A percentile compares a stretch with the other conserved stretches of the same genome.
These are phyloP conservation scores for Spiraea crenata DNA, from an alignment of 331 rosid genomes.

Conservation along the genomic window DNA sequence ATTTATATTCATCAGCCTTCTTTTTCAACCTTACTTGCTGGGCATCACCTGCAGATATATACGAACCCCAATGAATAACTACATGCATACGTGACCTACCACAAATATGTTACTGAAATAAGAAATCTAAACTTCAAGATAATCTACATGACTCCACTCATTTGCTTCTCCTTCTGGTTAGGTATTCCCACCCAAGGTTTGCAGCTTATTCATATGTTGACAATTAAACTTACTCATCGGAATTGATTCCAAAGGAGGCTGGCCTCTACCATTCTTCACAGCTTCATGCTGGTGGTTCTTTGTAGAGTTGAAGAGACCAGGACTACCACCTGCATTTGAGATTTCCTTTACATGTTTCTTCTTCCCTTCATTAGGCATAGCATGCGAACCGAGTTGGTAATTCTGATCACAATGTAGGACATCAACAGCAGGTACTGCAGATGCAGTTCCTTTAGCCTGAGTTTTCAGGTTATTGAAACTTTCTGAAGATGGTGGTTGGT, in stretches of 20 bases:
- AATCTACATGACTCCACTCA: constrained; percentile 44
- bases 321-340: constrained; percentile 24
- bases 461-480: constrained; percentile 35
- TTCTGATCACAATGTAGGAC: constrained; percentile 37
- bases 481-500: constrained; percentile 46
- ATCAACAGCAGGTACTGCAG: constrained; percentile 31
- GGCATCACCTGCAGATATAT: constrained; percentile 39
- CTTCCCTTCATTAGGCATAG: constrained; percentile 42
- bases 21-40: constrained; percentile 46
- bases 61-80: constrained; percentile 13
- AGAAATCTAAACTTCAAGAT: constrained; percentile 14
- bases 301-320: constrained; percentile 29
- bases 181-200: constrained; percentile 39
- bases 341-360: constrained; percentile 35
- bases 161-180: constrained; percentile 43
- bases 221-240: constrained; percentile 36
- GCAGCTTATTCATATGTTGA: constrained; percentile 35
- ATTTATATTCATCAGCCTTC: constrained; percentile 42
- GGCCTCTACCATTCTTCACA: constrained; percentile 35
- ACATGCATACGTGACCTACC: constrained; percentile 12
- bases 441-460: constrained; percentile 37
- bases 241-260: constrained; percentile 34
- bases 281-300: constrained; percentile 34
- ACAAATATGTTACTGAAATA: not conserved
- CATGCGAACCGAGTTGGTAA: constrained; percentile 29